A percentile compares a stretch with the other conserved stretches of the same genome.
phyloP scores from a whole-genome alignment of 177 flowering plant species.

The Tripterygium wilfordii region DNA sequence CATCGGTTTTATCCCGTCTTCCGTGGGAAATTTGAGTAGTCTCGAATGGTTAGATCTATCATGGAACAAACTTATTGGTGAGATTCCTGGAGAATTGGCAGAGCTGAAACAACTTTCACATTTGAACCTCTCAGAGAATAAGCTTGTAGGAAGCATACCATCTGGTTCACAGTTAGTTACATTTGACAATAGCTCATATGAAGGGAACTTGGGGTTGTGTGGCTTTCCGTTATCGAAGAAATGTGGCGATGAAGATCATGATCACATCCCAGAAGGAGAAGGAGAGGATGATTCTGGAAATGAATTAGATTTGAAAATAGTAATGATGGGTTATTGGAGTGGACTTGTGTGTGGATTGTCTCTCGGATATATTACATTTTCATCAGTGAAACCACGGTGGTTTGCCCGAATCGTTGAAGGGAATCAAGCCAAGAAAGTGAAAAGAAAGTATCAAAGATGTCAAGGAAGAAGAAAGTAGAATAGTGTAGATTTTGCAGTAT shows the following conservation, averaged over 20 bases:
- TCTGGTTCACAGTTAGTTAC: conserved; percentile 14
- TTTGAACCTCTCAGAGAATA: conserved; percentile 12
- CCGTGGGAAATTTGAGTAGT: conserved; percentile 3
- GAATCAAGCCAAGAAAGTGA: not conserved
- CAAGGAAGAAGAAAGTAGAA: not conserved
- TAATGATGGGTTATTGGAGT: conserved; percentile 3
- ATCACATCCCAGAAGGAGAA: not conserved
- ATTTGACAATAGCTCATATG: conserved; percentile 1
- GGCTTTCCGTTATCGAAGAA: conserved; percentile 9
- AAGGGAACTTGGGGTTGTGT: conserved; percentile 13
- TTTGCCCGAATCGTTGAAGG: conserved; percentile 3
- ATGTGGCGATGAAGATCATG: not conserved
- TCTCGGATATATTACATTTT: not conserved
- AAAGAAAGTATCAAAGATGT: not conserved
- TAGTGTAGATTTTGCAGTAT: too few relatives aligned
- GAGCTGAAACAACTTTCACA: conserved; percentile 1
- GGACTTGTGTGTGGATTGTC: conserved; percentile 1
- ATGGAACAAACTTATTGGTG: conserved; percentile 8
- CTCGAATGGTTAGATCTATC: conserved; percentile 22
- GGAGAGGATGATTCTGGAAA: too few relatives aligned
- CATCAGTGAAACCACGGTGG: not conserved
- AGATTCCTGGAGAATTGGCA: conserved; percentile 8
- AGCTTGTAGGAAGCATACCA: conserved; percentile 16
- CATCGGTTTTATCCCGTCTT: conserved; percentile 7
- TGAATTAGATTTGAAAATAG: not conserved